Percentiles rank a stretch among this genome's conserved stretches.
Evolutionary conservation across 2,329 filamentous ascomycete genomes (phyloP).

Genomic region (Stachybotrys chlorohalonatus): DNA sequence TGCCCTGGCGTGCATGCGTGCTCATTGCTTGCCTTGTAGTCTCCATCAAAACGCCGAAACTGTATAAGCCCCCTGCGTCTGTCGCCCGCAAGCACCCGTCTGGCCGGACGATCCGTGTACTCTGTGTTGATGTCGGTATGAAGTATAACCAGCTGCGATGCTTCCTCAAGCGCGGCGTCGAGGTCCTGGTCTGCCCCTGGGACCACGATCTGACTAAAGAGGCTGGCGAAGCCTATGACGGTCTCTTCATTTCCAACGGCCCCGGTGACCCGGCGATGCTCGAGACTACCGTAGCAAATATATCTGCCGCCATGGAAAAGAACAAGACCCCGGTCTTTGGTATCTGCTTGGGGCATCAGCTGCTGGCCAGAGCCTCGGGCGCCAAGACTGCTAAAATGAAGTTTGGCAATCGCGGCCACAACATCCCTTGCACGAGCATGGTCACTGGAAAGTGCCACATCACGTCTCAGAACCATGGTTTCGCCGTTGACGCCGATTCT

Average conservation of each 20-base stretch:
- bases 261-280: slow-evolving; percentile 90
- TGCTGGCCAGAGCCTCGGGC: slow-evolving; percentile 80
- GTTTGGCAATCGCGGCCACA: slow-evolving; percentile 97
- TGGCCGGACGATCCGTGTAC: slow-evolving; percentile 74
- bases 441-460: slow-evolving; percentile 96
- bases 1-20: slow-evolving; percentile 13
- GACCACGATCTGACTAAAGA: slow-evolving; percentile 80
- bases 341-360: slow-evolving; percentile 92
- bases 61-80: slow-evolving; percentile 68
- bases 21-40: slow-evolving; percentile 50
- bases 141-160: slow-evolving; percentile 98
- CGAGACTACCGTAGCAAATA: slow-evolving; percentile 68
- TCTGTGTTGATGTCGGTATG: slow-evolving; percentile 93
- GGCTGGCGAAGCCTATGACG: slow-evolving; percentile 79
- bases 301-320: slow-evolving; percentile 65
- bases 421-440: slow-evolving; percentile 95
- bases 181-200: slow-evolving; percentile 93
- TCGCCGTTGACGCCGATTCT: slow-evolving; percentile 73
- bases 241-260: slow-evolving; percentile 95
- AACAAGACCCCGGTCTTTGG: slow-evolving; percentile 84
- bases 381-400: slow-evolving; percentile 93
- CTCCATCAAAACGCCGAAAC: slow-evolving; percentile 75
- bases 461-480: slow-evolving; percentile 98
- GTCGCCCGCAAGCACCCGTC: slow-evolving; percentile 77
- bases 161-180: slow-evolving; percentile 81